Conservation (phyloP, 139 green algal genomes). For the Dunaliella sp. region DNA sequence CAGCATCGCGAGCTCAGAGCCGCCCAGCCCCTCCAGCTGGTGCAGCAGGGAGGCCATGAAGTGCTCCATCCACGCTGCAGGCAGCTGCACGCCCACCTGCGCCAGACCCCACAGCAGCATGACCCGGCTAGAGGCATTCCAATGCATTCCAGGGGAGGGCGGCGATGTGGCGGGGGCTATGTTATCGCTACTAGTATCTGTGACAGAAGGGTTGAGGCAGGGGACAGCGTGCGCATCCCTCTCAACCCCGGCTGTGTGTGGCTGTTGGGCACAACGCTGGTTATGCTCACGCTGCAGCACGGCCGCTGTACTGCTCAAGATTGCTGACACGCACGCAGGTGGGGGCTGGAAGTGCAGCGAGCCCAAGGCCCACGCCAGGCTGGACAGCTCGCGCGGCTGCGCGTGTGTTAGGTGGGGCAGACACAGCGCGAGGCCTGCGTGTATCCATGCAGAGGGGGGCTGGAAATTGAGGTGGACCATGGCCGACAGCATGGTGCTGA, state of each 20-base stretch:
- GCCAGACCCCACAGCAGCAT: background rate
- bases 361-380: background rate
- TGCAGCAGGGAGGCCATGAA: background rate
- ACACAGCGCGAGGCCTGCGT: background rate
- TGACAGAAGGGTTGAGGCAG: background rate
- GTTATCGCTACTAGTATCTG: no score
- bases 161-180: background rate
- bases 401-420: background rate
- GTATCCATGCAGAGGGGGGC: background rate
- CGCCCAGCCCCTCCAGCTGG: background rate
- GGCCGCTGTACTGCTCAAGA: background rate
- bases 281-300: background rate
- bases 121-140: background rate
- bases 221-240: no score
- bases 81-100: background rate
- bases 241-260: no score
- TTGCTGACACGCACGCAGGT: background rate
- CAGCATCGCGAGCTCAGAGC: background rate
- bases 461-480: background rate
- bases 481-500: background rate
- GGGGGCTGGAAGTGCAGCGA: background rate
- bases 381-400: background rate
- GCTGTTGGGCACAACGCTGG: background rate
- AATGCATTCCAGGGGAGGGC: background rate
- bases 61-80: background rate